phyloP scores from a whole-genome alignment of 2,329 filamentous ascomycete species.

The Arthrobotrys iridis region DNA sequence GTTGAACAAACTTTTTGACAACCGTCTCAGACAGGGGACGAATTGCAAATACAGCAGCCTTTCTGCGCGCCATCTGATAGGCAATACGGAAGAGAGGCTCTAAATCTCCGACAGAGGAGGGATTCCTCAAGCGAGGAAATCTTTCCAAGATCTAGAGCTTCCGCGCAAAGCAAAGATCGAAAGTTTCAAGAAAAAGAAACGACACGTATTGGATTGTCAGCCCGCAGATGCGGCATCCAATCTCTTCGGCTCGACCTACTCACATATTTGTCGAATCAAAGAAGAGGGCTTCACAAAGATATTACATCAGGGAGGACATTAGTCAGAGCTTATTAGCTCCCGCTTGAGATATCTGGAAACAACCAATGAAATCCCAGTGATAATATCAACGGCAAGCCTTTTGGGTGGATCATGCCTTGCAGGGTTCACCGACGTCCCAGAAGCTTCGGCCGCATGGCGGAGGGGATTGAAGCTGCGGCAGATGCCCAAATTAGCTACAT shows the following conservation, averaged over 20 bases:
- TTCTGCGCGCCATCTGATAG: slow-evolving; percentile 7
- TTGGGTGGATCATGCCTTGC: slow-evolving; percentile 21
- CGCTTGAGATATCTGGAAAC: not conserved
- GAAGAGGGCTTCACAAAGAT: no score
- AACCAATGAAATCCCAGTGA: not conserved
- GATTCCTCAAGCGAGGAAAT: slow-evolving; percentile 32
- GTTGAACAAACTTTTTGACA: not conserved
- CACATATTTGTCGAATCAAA: not conserved
- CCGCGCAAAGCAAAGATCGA: no score
- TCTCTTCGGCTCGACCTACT: no score
- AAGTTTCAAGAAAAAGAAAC: no score
- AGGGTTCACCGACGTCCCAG: slow-evolving; percentile 20
- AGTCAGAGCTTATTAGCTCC: not conserved
- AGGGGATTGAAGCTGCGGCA: slow-evolving; percentile 29
- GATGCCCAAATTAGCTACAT: slow-evolving; percentile 24
- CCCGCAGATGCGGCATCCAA: slow-evolving; percentile 1
- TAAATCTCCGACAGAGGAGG: slow-evolving; percentile 38
- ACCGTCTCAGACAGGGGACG: slow-evolving; percentile 1
- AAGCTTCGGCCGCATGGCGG: slow-evolving; percentile 19
- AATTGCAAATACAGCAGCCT: slow-evolving; percentile 42
- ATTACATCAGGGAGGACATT: no score
- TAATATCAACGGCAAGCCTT: slow-evolving; percentile 4
- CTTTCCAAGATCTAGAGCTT: not conserved
- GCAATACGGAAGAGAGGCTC: slow-evolving; percentile 26
- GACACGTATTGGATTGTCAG: not conserved